Percentiles rank a stretch among this genome's conserved stretches.
Conservation (phyloP, 2,329 filamentous ascomycete genomes). For the Fusarium sp. region DNA sequence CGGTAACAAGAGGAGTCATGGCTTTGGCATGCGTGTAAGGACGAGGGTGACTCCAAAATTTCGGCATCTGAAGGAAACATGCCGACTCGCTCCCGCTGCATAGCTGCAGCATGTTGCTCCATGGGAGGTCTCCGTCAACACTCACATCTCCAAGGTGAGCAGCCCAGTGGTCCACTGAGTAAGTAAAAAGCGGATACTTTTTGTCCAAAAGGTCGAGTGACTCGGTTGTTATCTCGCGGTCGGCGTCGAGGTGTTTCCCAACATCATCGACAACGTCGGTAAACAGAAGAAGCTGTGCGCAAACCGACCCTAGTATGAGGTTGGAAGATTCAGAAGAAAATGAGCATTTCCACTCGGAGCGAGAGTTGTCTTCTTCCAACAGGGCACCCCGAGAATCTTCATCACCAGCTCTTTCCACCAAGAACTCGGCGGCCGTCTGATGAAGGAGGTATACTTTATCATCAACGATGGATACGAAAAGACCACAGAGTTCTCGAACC, state of each 20-base stretch:
- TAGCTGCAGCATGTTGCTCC: neutral
- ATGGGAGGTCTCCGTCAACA: neutral
- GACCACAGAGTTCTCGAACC: constrained; percentile 43
- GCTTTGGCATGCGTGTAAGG: neutral
- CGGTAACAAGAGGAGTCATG: neutral
- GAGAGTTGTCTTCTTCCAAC: no score
- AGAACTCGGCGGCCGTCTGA: constrained; percentile 50
- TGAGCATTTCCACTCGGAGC: neutral
- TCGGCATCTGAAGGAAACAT: neutral
- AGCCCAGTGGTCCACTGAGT: neutral
- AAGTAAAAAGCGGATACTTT: neutral
- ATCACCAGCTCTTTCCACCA: neutral
- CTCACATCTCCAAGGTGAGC: neutral
- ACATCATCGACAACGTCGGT: neutral
- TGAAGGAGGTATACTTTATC: constrained; percentile 48
- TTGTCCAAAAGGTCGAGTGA: neutral
- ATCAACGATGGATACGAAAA: constrained; percentile 47
- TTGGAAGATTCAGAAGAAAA: neutral
- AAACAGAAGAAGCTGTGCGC: neutral
- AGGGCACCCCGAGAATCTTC: neutral
- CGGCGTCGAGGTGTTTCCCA: neutral
- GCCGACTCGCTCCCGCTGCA: neutral
- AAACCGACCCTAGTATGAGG: neutral
- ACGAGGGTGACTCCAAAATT: fast-evolving
- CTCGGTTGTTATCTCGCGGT: fast-evolving